phyloP scores from a whole-genome alignment of 176 grass and related monocot species.

The Aegilops bicornis region DNA sequence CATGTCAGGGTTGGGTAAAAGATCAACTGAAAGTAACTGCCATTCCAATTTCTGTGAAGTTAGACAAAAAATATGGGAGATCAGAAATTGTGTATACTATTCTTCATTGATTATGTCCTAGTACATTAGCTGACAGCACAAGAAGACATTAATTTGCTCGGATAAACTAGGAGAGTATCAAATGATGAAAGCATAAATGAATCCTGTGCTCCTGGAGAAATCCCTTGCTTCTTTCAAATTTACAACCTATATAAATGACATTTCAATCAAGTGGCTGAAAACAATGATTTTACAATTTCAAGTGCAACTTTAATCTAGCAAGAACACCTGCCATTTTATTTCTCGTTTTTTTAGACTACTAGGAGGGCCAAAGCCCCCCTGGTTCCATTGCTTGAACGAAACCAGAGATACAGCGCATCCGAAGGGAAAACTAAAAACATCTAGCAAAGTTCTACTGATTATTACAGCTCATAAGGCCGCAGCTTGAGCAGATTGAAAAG shows the following conservation, averaged over 20 bases:
- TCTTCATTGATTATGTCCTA: conserved; percentile 14
- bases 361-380: no score
- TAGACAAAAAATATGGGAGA: conserved; percentile 27
- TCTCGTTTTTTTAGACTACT: no score
- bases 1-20: conserved; percentile 99
- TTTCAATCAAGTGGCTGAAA: conserved; percentile 24
- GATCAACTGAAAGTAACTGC: conserved; percentile 87
- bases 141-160: conserved; percentile 31
- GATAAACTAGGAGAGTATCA: conserved; percentile 18
- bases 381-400: no score
- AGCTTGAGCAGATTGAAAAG: no score
- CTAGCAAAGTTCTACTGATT: no score
- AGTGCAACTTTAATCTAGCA: conserved; percentile 23
- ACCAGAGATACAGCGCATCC: no score
- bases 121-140: conserved; percentile 14
- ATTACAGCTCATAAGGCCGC: no score
- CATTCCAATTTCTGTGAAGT: conserved; percentile 89
- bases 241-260: conserved; percentile 61
- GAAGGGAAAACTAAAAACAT: no score
- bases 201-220: conserved; percentile 86
- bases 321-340: conserved; percentile 64
- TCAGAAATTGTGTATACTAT: conserved; percentile 8
- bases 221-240: conserved; percentile 98
- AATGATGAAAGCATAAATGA: conserved; percentile 99
- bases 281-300: conserved; percentile 6